Base-by-base conservation (phyloP, 2,329 filamentous ascomycete genomes). In the Penicillium sp. region DNA sequence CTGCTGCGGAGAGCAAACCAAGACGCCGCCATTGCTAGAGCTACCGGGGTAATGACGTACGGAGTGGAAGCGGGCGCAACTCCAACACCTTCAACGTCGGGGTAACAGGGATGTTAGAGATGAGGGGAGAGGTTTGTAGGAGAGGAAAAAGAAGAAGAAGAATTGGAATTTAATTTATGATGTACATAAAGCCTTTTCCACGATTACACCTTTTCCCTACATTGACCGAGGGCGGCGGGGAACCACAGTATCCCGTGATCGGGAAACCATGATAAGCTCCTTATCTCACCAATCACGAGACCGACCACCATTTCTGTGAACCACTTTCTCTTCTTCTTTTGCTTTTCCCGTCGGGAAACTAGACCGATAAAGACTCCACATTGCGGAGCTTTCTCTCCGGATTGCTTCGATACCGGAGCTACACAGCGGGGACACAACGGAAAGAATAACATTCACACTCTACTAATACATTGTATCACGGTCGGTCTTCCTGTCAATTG, bases 1-100 rank as follows among this genome's bases (percentile, higher is more conserved):
- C 69, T 58, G 64, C 69, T 67, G 52, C 71, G 70, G 45, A 74
- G 68, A 61, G 69, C 70, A 65, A 69, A 72, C 63, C 59, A 68
- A 49, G 71, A 72, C 54, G 71, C 70, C 63, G 71, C 70, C 71
- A 73, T 54, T 54, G 51, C 72, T 55, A 48, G 43, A 44, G 54
- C 60, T 59, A 60, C 55, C 56, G 35, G 39, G 50, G 27, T 45
- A 55, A 55, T 58, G 62, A 60, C 55, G 61, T 55, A 51, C 13
- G 31, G 42, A 27, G 42, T 27, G 42, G 42, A 37, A 46, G 50
- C 26, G 37, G 39, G 50, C 31, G 50, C 22, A 37, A 45, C 48
- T 50, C 21, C 42, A 46, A 45, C 50, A 53, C 42, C 29, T 45
- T 33, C 29, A 26, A 53, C 50, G 42, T 46, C 50, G n/a, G 13